A percentile compares a stretch with the other conserved stretches of the same genome.
Conservation (phyloP, 2,329 filamentous ascomycete species). For the Onygena corvina region DNA sequence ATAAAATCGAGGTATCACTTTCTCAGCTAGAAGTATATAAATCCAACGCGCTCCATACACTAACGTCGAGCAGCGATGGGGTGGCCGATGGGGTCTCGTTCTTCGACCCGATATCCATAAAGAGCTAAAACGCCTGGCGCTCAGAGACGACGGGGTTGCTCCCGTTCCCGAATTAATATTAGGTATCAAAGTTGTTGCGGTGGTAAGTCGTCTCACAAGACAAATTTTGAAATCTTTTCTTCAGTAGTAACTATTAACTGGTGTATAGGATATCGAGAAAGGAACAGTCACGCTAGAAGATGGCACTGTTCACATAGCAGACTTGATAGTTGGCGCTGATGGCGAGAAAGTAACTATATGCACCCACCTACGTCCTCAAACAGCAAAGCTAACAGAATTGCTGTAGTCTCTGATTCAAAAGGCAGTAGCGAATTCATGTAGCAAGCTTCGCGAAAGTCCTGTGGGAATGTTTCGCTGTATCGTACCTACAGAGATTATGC, state of each 20-base stretch:
- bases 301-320: slow-evolving; percentile 22
- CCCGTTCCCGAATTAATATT: slow-evolving; percentile 17
- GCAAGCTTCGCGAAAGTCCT: not conserved
- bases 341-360: slow-evolving; percentile 18
- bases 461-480: not conserved
- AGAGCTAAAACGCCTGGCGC: not conserved
- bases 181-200: not conserved
- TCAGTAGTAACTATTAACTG: not conserved
- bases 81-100: not conserved
- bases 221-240: not conserved
- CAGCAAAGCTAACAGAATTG: too few species aligned
- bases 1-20: too few species aligned
- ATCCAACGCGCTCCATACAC: too few species aligned
- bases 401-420: not conserved
- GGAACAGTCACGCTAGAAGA: slow-evolving; percentile 16
- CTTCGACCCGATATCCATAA: slow-evolving; percentile 4
- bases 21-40: too few species aligned
- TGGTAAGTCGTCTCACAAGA: not conserved
- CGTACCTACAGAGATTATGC: not conserved
- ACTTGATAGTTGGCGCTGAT: slow-evolving; percentile 30
- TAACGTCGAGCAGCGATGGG: not conserved
- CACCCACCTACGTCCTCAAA: too few species aligned
- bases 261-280: not conserved
- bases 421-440: not conserved
- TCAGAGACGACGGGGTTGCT: slow-evolving; percentile 18